Evolutionary conservation across 352 stramenopile species (phyloP).

Genomic region (Thalassiosira oceanica): DNA sequence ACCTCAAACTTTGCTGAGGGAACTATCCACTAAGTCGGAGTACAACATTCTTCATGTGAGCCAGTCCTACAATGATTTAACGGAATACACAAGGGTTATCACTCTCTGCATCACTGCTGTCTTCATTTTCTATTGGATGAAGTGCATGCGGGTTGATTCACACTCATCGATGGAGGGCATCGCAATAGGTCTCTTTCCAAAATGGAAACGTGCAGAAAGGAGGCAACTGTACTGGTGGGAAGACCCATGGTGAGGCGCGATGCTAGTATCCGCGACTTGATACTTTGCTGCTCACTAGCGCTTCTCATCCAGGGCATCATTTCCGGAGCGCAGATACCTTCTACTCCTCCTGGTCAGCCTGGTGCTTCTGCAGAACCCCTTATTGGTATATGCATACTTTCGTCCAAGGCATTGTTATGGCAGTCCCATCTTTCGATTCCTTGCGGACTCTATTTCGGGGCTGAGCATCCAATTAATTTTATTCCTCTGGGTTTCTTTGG

Average conservation of each 20-base stretch:
- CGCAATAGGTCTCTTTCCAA: no score
- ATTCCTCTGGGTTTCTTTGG: conserved; percentile 64
- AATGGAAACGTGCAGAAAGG: no score
- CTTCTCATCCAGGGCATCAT: conserved; percentile 66
- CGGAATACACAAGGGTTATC: conserved; percentile 47
- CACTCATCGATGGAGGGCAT: no score
- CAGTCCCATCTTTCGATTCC: conserved; percentile 33
- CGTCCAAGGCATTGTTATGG: conserved; percentile 48
- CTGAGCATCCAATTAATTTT: conserved; percentile 65
- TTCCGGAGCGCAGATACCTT: conserved; percentile 71
- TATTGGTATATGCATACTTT: conserved; percentile 56
- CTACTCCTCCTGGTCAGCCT: conserved; percentile 58
- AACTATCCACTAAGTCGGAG: conserved; percentile 35
- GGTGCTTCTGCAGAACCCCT: conserved; percentile 66
- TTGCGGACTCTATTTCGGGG: conserved; percentile 55
- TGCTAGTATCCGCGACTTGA: no score
- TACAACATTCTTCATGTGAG: conserved; percentile 59
- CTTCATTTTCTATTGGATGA: conserved; percentile 63
- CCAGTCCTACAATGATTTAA: conserved; percentile 32
- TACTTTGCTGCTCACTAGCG: no score
- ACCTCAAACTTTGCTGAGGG: conserved; percentile 23
- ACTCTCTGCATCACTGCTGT: conserved; percentile 41
- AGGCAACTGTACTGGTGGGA: no score
- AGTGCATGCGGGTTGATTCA: not conserved
- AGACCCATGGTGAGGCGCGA: no score